A percentile compares a stretch with the other conserved stretches of the same genome.
Evolutionary conservation across 2,329 filamentous ascomycete genomes (phyloP).

Genomic region (Aspergillus glaucus): DNA sequence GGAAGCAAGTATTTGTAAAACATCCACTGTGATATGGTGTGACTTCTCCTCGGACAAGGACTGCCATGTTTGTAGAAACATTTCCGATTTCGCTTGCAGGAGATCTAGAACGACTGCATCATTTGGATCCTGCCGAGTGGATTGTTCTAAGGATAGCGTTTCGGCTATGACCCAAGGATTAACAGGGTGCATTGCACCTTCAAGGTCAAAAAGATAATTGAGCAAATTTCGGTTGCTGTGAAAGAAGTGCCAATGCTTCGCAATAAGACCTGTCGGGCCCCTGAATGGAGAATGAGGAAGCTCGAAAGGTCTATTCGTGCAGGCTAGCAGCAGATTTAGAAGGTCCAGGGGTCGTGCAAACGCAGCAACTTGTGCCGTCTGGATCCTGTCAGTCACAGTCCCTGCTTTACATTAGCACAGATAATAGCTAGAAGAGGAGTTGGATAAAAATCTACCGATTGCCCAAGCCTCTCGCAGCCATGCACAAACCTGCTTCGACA

Average conservation of each 20-base stretch:
- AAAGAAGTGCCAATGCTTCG: slow-evolving; percentile 37
- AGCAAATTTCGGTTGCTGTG: slow-evolving; percentile 37
- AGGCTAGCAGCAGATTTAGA: slow-evolving; percentile 61
- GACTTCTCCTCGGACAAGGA: slow-evolving; percentile 36
- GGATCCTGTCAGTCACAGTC: slow-evolving; percentile 54
- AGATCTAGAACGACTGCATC: slow-evolving; percentile 40
- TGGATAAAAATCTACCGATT: slow-evolving; percentile 51
- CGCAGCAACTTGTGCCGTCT: slow-evolving; percentile 57
- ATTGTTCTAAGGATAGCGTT: slow-evolving; percentile 15
- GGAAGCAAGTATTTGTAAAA: slow-evolving; percentile 45
- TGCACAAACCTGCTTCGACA: slow-evolving; percentile 64
- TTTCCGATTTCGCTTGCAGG: slow-evolving; percentile 41
- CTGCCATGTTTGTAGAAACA: slow-evolving; percentile 40
- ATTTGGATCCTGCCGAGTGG: slow-evolving; percentile 25
- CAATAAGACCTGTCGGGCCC: slow-evolving; percentile 24
- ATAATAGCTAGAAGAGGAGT: not conserved
- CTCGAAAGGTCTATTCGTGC: slow-evolving; percentile 51
- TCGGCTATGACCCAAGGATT: slow-evolving; percentile 22
- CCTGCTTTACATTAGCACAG: slow-evolving; percentile 34
- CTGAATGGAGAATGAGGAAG: slow-evolving; percentile 13
- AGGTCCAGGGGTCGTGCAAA: slow-evolving; percentile 62
- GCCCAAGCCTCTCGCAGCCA: slow-evolving; percentile 83
- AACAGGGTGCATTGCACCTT: slow-evolving; percentile 11
- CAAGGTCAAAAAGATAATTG: slow-evolving; percentile 45
- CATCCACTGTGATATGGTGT: slow-evolving; percentile 44